Base-by-base conservation (phyloP, 768 basidiomycete species). In the Cystofilobasidium ferigula region DNA sequence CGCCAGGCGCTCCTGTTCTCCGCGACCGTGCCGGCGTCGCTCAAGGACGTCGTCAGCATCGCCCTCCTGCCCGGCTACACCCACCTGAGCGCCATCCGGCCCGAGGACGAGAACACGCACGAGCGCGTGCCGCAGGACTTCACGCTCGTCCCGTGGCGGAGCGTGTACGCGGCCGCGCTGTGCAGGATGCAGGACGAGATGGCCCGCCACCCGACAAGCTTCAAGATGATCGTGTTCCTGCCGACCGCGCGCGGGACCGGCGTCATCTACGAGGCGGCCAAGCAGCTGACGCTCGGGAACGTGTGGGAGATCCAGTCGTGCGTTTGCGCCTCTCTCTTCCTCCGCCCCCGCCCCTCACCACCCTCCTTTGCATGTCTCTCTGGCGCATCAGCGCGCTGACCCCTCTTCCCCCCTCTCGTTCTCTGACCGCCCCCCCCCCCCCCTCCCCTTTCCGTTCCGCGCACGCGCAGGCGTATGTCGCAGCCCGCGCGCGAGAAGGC, bases 1-100 rank as follows among this genome's bases (percentile, higher is more conserved):
- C 84, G 90, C 22, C 91, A 93, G 73, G 93, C 91, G 0, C 85
- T 94, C 77, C 79, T 95, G 61, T 92, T 94, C 77, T 89, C 88
- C 16, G 91, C 91, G 24, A 93, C 90, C 1, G 84, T 93, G 40
- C 85, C 87, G 0, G 79, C 75, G 7, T 80, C 80, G 4, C 85
- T 94, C 69, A 54, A 54, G 51, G 51, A 54, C 30, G 51, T 63
- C 62, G 62, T 63, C 36, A 40, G n/a, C 0, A 28, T 51, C 38
- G 62, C 62, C 40, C 62, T 63, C 18, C 36, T 54, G 0, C 62
- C 62, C 6, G 18, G 20, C 4, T 53, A 32, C 62, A 40, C 28
- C 7, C 53, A 53, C 36, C 38, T 63, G 35, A 32, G n/a, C 16
- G 53, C 62, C 28, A 53, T 63, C n/a, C 24, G 43, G 35, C 62